These are phyloP conservation scores for Agaricus bisporus DNA, from an alignment of 768 basidiomycete genomes.

Conservation along the genomic window DNA sequence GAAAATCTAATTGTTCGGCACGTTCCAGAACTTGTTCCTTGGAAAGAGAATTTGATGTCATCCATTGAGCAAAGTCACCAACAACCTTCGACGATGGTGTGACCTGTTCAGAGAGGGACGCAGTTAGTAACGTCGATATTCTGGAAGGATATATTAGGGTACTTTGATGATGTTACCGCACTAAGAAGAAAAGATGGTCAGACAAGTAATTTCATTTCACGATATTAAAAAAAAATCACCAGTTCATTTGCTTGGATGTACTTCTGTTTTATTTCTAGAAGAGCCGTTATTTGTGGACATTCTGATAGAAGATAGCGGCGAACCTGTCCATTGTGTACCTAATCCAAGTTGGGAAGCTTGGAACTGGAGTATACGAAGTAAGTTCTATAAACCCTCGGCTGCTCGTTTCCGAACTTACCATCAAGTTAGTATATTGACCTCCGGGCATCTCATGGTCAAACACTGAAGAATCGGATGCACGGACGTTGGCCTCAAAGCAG, in stretches of 20 bases:
- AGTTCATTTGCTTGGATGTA: conserved; percentile 98
- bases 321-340: conserved; percentile 92
- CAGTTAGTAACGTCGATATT: neutral
- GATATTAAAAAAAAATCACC: conserved; percentile 36
- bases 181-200: conserved; percentile 28
- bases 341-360: conserved; percentile 97
- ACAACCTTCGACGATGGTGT: conserved; percentile 99
- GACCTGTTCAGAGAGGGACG: conserved; percentile 42
- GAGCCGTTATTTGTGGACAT: conserved; percentile 8
- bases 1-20: conserved; percentile 93
- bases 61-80: conserved; percentile 99
- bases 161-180: conserved; percentile 98
- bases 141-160: neutral
- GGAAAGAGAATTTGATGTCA: conserved; percentile 90
- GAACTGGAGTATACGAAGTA: conserved; percentile 54
- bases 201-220: conserved; percentile 5
- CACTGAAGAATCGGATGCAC: conserved; percentile 94
- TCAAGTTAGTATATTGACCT: conserved; percentile 90
- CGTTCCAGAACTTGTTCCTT: conserved; percentile 82
- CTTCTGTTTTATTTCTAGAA: conserved; percentile 89
- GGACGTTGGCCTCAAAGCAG: conserved; percentile 98
- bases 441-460: conserved; percentile 99
- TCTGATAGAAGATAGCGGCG: conserved; percentile 14
- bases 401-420: conserved; percentile 47
- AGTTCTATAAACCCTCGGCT: conserved; percentile 14